Percentiles rank a stretch among this genome's conserved stretches.
Conservation (phyloP, 306 rosid genomes). For the Trifolium pratense region DNA sequence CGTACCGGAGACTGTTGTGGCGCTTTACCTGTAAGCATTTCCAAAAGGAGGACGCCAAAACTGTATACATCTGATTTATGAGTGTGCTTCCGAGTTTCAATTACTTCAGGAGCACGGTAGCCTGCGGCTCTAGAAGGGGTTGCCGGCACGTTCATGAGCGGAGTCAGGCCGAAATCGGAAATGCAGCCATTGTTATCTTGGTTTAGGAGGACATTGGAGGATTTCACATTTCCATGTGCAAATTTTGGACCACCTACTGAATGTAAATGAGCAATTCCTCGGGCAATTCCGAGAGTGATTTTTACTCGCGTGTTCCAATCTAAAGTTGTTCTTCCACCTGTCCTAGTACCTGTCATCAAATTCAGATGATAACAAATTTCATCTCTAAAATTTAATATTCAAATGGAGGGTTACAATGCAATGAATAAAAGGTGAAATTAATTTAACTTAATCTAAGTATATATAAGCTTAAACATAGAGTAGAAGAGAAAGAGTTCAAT, state of each 20-base stretch:
- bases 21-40: conserved; percentile 94
- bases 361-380: not conserved
- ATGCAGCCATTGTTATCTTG: conserved; percentile 76
- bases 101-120: conserved; percentile 92
- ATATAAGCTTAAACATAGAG: conserved; percentile 17
- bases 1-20: conserved; percentile 84
- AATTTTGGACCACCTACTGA: conserved; percentile 84
- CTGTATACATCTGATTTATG: conserved; percentile 94
- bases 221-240: conserved; percentile 83
- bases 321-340: conserved; percentile 68
- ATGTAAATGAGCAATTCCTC: conserved; percentile 84
- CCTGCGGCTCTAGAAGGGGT: conserved; percentile 79
- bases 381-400: too few species aligned
- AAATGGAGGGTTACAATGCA: too few species aligned
- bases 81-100: conserved; percentile 83
- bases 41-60: conserved; percentile 84
- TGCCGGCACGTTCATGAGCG: conserved; percentile 78
- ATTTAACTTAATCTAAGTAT: too few species aligned
- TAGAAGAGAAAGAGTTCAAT: not conserved
- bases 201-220: conserved; percentile 85
- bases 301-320: conserved; percentile 83
- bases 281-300: conserved; percentile 72
- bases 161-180: conserved; percentile 87
- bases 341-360: conserved; percentile 67
- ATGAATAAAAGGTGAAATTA: too few species aligned